Evolutionary conservation across 352 stramenopile species (phyloP).

Genomic region (Saprolegnia parasitica): DNA sequence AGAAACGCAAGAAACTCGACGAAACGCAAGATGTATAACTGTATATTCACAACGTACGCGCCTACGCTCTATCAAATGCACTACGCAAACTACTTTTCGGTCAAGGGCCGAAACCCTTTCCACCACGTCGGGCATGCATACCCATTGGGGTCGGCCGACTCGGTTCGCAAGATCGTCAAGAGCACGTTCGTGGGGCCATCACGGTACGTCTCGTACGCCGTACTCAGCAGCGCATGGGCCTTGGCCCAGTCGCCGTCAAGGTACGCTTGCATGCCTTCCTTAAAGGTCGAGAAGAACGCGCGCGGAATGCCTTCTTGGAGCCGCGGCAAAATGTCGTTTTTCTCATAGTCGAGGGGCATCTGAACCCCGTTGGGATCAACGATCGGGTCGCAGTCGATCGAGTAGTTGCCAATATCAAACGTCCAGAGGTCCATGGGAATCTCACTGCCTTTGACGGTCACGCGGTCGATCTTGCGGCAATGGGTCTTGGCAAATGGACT

Average conservation of each 20-base stretch:
- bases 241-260: constrained; percentile 89
- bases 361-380: constrained; percentile 57
- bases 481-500: constrained; percentile 76
- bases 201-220: constrained; percentile 89
- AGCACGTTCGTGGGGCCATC: constrained; percentile 89
- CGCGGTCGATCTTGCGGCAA: constrained; percentile 92
- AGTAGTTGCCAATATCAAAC: constrained; percentile 88
- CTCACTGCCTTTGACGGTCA: constrained; percentile 95
- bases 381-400: constrained; percentile 48
- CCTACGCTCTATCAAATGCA: background rate
- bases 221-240: constrained; percentile 74
- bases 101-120: constrained; percentile 90
- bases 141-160: constrained; percentile 65
- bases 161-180: constrained; percentile 84
- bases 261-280: constrained; percentile 90
- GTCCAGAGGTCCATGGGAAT: constrained; percentile 93
- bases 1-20: constrained; percentile 1
- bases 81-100: constrained; percentile 80
- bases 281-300: constrained; percentile 89
- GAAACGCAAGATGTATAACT: background rate
- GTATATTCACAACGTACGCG: background rate
- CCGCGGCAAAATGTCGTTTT: constrained; percentile 60
- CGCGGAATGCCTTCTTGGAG: constrained; percentile 75
- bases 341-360: constrained; percentile 77
- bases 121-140: constrained; percentile 83